Evolutionary conservation across 1,139 yeast species (phyloP).

Genomic region (Candida tropicalis): DNA sequence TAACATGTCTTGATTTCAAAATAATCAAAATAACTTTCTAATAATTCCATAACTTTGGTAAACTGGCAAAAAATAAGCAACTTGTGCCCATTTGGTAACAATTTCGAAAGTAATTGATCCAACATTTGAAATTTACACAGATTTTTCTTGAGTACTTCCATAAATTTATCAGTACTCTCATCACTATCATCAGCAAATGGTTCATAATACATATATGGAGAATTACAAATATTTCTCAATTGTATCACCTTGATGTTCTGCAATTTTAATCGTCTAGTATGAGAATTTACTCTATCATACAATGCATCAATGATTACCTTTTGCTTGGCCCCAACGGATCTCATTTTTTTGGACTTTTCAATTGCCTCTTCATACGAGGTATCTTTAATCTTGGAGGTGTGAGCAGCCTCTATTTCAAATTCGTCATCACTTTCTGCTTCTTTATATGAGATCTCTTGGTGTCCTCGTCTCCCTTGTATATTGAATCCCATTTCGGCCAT

Average conservation of each 20-base stretch:
- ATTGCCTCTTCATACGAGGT: constrained; percentile 14
- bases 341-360: neutral
- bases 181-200: constrained; percentile 53
- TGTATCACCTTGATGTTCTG: constrained; percentile 74
- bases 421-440: constrained; percentile 33
- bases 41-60: constrained; percentile 71
- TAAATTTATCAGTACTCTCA: constrained; percentile 23
- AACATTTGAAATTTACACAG: constrained; percentile 76
- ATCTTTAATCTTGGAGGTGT: constrained; percentile 10
- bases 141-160: constrained; percentile 38
- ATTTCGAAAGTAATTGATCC: constrained; percentile 57
- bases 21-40: constrained; percentile 62
- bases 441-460: constrained; percentile 15
- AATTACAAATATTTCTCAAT: constrained; percentile 77
- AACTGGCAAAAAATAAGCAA: constrained; percentile 84
- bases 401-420: constrained; percentile 12
- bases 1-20: constrained; percentile 54
- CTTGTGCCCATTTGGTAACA: constrained; percentile 59
- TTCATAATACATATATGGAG: constrained; percentile 80
- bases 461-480: constrained; percentile 9
- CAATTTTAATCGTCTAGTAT: constrained; percentile 35
- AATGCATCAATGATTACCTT: constrained; percentile 20
- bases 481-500: no score
- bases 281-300: constrained; percentile 21
- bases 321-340: constrained; percentile 17